These are phyloP conservation scores for Tulasnella sp. DNA, from an alignment of 768 basidiomycete genomes.

Conservation along the genomic window DNA sequence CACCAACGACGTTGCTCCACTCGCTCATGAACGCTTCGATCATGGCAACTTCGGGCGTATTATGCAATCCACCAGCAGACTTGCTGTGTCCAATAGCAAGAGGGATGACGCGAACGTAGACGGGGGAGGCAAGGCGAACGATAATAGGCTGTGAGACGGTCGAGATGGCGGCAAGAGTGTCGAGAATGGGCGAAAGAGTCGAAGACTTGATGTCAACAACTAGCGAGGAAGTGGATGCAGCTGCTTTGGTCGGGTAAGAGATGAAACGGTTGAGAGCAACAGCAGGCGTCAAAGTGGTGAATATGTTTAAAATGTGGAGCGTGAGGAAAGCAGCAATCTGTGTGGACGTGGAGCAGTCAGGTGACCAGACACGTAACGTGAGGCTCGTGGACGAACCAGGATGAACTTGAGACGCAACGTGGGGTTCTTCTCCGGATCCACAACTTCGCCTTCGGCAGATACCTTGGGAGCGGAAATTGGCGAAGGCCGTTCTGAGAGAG, in stretches of 20 bases:
- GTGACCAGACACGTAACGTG: not conserved
- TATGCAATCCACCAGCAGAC: constrained; percentile 23
- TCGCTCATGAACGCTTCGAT: constrained; percentile 82
- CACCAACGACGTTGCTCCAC: constrained; percentile 88
- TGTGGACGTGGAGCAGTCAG: constrained; percentile 10
- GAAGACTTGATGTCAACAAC: constrained; percentile 67
- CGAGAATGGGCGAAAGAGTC: constrained; percentile 49
- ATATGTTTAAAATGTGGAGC: constrained; percentile 86
- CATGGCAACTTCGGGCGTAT: constrained; percentile 27
- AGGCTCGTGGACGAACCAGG: constrained; percentile 43
- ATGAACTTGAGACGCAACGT: constrained; percentile 83
- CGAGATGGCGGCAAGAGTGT: constrained; percentile 43
- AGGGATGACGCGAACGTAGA: constrained; percentile 46
- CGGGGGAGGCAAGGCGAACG: constrained; percentile 55
- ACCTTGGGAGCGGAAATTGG: constrained; percentile 43
- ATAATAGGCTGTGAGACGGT: constrained; percentile 32
- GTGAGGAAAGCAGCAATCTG: constrained; percentile 86
- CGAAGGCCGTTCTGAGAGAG: constrained; percentile 25
- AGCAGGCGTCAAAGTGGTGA: constrained; percentile 77
- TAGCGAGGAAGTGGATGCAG: not conserved
- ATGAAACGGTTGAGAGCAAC: constrained; percentile 41
- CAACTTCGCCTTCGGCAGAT: constrained; percentile 33
- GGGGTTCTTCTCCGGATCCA: constrained; percentile 58
- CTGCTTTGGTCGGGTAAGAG: constrained; percentile 20
- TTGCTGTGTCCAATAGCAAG: constrained; percentile 15